Evolutionary conservation across 331 rosid species (phyloP), one percentile per base, ranked within the genome.

Genomic region (Erythrophleum ivorense): DNA sequence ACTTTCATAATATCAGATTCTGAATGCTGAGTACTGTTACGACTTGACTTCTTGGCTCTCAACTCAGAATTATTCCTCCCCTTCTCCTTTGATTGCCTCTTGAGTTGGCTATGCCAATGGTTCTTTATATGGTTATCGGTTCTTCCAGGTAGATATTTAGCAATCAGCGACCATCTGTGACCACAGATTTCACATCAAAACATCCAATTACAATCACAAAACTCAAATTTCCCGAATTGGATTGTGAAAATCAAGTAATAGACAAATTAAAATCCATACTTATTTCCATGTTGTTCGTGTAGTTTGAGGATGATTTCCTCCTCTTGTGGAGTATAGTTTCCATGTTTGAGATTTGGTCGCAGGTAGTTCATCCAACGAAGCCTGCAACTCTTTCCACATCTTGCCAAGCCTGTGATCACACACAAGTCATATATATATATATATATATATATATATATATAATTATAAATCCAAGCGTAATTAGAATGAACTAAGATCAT

Each of bases 321-420:
- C 74, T 94, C 97, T 75, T 85, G 80, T 4, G 66, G 77, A 12
- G 91, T 84, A 70, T 78, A 92, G 59, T 82, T 89, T 14, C 97
- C 98, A 54, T 77, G 89, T 83, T 87, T 92, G 66, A 92, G 84
- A 77, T 88, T 90, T 40, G 91, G 97, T 31, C 87, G 80, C 13
- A 94, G 86, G 81, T 94, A 90, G 78, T 94, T 94, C 85, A 84
- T 85, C 98, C 98, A 92, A 67, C 97, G 88, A 43, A 92, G 84
- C 72, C 97, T 89, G 86, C 98, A 94, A 78, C 98, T 94, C 81
- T 94, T 94, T 31, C 97, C 98, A 64, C 98, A 94, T 81, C 97
- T 88, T 15, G 85, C 16, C 78, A 94, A 84, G 10, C 97, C 94
- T 94, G 68, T 73, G n/a, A 71, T 7, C 1, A 69, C 6, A 6